phyloP scores from a whole-genome alignment of 2,329 filamentous ascomycete species.

The Fonsecaea pedrosoi region DNA sequence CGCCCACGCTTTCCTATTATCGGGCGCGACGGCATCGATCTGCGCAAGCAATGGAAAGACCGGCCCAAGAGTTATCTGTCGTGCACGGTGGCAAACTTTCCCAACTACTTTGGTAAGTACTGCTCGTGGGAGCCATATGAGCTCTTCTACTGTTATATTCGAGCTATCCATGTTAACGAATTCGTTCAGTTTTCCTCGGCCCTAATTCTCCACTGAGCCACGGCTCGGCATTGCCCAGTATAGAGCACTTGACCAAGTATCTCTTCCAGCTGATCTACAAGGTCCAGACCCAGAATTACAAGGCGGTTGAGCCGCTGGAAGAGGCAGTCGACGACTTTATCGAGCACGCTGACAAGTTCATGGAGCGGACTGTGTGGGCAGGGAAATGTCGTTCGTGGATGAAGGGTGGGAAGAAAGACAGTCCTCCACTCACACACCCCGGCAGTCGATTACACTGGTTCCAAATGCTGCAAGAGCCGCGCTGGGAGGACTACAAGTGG shows the following conservation, averaged over 20 bases:
- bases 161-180: slow-evolving; percentile 24
- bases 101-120: slow-evolving; percentile 44
- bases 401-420: slow-evolving; percentile 50
- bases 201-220: slow-evolving; percentile 52
- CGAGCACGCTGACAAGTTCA: slow-evolving; percentile 52
- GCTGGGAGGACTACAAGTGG: slow-evolving; percentile 51
- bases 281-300: slow-evolving; percentile 51
- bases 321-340: slow-evolving; percentile 44
- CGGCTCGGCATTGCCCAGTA: slow-evolving; percentile 50
- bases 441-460: slow-evolving; percentile 58
- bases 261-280: slow-evolving; percentile 49
- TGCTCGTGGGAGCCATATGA: background rate
- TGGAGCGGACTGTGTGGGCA: slow-evolving; percentile 58
- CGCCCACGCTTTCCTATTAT: slow-evolving; percentile 46
- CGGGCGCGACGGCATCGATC: slow-evolving; percentile 41
- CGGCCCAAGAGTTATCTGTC: slow-evolving; percentile 42
- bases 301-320: slow-evolving; percentile 46
- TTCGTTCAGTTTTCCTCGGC: slow-evolving; percentile 37
- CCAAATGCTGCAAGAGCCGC: slow-evolving; percentile 48
- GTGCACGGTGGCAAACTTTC: slow-evolving; percentile 39
- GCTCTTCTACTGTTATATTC: background rate
- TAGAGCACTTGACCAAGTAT: slow-evolving; percentile 50
- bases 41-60: slow-evolving; percentile 43
- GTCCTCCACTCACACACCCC: slow-evolving; percentile 56
- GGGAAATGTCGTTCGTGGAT: slow-evolving; percentile 52